A percentile compares a stretch with the other conserved stretches of the same genome.
Evolutionary conservation across 257 asterid genomes (phyloP).

Genomic region (Datura wrightii): DNA sequence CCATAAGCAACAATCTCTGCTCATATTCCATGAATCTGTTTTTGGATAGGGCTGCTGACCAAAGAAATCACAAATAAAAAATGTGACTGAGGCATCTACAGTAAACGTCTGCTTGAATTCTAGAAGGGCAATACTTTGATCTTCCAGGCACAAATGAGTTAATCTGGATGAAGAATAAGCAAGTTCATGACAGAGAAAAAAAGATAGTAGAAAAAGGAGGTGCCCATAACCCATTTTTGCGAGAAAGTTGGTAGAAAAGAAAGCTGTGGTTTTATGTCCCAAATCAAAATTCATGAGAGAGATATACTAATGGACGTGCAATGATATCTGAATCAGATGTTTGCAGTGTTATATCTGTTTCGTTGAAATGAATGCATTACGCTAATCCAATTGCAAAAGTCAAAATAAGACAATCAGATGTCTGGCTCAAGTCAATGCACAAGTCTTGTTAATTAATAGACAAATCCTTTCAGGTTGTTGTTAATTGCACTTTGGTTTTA

Average conservation of each 20-base stretch:
- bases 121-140: constrained; percentile 27
- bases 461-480: too few relatives aligned
- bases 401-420: too few relatives aligned
- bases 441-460: too few relatives aligned
- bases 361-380: too few relatives aligned
- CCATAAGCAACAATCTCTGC: constrained; percentile 37
- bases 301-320: not conserved
- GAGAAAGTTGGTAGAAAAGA: not conserved
- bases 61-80: not conserved
- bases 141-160: not conserved
- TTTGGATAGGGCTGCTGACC: not conserved
- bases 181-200: not conserved
- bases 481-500: too few relatives aligned
- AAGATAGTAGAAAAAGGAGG: not conserved
- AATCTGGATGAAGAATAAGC: not conserved
- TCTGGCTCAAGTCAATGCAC: too few relatives aligned
- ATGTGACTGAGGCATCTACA: not conserved
- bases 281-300: not conserved
- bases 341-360: too few relatives aligned
- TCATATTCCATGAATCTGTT: constrained; percentile 32
- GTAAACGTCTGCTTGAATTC: constrained; percentile 29
- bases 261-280: not conserved
- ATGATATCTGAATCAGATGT: too few relatives aligned
- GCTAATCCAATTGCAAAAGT: too few relatives aligned
- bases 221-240: not conserved